Evolutionary conservation across 2,329 filamentous ascomycete species (phyloP).

Genomic region (Magnaporthiopsis rhizophila): DNA sequence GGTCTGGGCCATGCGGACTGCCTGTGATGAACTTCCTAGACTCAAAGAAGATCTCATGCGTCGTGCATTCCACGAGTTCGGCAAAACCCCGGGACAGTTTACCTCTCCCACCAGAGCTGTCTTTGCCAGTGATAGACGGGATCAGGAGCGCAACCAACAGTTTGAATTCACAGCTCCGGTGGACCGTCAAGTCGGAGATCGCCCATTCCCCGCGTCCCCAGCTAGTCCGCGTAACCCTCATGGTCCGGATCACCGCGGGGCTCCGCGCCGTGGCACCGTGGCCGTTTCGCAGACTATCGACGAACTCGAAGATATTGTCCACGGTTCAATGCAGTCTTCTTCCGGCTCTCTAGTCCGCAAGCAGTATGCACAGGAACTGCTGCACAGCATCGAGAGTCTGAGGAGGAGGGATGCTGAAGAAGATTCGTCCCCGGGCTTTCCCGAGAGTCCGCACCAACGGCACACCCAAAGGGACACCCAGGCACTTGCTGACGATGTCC

Average conservation of each 20-base stretch:
- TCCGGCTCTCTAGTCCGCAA: not conserved
- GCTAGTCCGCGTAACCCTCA: no score
- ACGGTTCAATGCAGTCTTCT: not conserved
- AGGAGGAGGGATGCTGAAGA: not conserved
- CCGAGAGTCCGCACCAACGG: not conserved
- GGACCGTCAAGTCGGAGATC: not conserved
- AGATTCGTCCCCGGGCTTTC: not conserved
- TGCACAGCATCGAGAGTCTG: constrained; percentile 12
- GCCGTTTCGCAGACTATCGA: not conserved
- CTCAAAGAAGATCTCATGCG: not conserved
- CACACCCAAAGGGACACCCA: not conserved
- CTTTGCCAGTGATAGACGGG: not conserved
- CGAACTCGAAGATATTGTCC: not conserved
- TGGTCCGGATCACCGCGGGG: not conserved
- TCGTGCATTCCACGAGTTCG: not conserved
- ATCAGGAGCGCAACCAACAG: not conserved
- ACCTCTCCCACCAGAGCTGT: not conserved
- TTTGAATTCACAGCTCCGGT: not conserved
- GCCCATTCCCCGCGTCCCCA: no score
- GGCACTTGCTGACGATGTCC: not conserved
- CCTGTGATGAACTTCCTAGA: not conserved
- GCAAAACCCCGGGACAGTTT: not conserved
- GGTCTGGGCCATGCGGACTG: not conserved
- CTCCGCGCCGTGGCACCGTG: not conserved
- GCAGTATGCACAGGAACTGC: not conserved